These are phyloP conservation scores for Penicillium pancosmium DNA, from an alignment of 495 filamentous ascomycete genomes.

Conservation along the genomic window DNA sequence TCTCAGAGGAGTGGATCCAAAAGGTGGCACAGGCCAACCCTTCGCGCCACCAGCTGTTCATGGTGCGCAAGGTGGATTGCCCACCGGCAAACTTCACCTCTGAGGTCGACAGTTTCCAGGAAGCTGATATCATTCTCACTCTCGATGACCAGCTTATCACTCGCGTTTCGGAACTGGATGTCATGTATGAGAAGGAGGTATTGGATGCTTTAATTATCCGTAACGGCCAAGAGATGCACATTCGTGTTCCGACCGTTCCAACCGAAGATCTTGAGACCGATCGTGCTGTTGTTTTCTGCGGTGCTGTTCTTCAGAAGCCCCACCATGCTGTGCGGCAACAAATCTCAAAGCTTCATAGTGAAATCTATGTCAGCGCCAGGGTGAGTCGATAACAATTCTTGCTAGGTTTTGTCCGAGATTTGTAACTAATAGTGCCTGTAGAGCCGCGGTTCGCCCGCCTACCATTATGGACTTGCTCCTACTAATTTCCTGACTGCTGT, in stretches of 20 bases:
- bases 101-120: constrained; percentile 59
- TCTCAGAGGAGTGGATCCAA: constrained; percentile 92
- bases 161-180: constrained; percentile 85
- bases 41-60: constrained; percentile 93
- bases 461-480: constrained; percentile 88
- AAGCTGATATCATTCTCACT: constrained; percentile 91
- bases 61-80: constrained; percentile 92
- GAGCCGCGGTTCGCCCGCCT: constrained; percentile 80
- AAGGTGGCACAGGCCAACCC: constrained; percentile 84
- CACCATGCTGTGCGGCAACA: constrained; percentile 97
- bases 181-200: constrained; percentile 89
- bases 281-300: constrained; percentile 90
- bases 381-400: constrained; percentile 42
- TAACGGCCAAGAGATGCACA: constrained; percentile 72
- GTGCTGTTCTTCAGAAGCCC: constrained; percentile 87
- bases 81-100: constrained; percentile 52
- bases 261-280: constrained; percentile 92
- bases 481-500: constrained; percentile 98
- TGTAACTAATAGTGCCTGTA: constrained; percentile 24
- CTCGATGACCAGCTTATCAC: constrained; percentile 93
- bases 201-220: constrained; percentile 89
- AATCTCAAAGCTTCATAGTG: constrained; percentile 92
- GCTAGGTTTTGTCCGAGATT: neutral
- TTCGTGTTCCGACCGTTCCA: constrained; percentile 83
- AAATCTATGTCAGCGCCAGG: constrained; percentile 92